These are phyloP conservation scores for Hygrophorus russula DNA, from an alignment of 768 basidiomycete genomes.

Conservation along the genomic window DNA sequence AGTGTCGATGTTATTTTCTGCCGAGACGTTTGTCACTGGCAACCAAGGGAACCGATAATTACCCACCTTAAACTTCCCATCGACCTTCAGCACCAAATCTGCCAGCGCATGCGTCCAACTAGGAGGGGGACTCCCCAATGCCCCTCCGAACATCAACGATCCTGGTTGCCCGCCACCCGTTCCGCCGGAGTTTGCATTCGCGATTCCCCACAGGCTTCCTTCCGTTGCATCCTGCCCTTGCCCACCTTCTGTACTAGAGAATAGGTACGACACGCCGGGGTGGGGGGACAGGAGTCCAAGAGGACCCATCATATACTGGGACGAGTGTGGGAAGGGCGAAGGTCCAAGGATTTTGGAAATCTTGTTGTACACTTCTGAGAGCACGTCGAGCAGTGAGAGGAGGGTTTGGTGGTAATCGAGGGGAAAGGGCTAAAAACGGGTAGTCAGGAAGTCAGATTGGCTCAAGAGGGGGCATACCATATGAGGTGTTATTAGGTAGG, in stretches of 20 bases:
- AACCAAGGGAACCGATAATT: background rate
- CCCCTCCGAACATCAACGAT: conserved; percentile 12
- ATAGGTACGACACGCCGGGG: conserved; percentile 75
- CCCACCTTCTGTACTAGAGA: conserved; percentile 31
- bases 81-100: conserved; percentile 72
- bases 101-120: conserved; percentile 51
- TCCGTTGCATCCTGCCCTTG: conserved; percentile 7
- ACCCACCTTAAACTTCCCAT: conserved; percentile 73
- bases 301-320: conserved; percentile 69
- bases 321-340: conserved; percentile 56
- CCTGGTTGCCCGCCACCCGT: conserved; percentile 8
- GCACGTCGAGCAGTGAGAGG: conserved; percentile 78
- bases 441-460: background rate
- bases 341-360: conserved; percentile 76
- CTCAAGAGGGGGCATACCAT: conserved; percentile 38
- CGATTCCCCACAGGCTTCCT: conserved; percentile 66
- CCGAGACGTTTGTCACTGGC: background rate
- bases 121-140: conserved; percentile 33
- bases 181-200: conserved; percentile 28
- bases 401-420: conserved; percentile 86
- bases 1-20: conserved; percentile 79
- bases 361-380: conserved; percentile 85
- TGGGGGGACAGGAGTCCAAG: conserved; percentile 66
- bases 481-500: conserved; percentile 64
- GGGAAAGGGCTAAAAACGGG: conserved; percentile 57